phyloP scores from a whole-genome alignment of 352 stramenopile species.

The Globisporangium parvum region DNA sequence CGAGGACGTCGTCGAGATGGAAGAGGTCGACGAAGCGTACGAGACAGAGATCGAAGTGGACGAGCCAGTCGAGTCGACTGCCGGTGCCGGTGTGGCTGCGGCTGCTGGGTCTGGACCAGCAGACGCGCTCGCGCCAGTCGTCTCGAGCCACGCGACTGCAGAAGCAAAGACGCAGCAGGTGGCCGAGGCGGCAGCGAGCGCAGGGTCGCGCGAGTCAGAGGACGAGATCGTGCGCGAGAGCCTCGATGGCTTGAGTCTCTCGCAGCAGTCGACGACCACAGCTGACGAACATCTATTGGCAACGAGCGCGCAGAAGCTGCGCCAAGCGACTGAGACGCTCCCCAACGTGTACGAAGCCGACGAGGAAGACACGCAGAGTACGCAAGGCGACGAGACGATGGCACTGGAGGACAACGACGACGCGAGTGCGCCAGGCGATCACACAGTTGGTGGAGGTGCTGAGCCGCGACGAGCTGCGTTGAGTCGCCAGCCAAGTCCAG shows the following conservation, averaged over 20 bases:
- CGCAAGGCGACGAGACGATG: not conserved
- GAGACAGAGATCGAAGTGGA: slow-evolving; percentile 23
- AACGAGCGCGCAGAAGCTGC: not conserved
- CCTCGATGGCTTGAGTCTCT: slow-evolving; percentile 20
- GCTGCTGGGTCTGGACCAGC: too few relatives aligned
- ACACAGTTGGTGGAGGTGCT: too few relatives aligned
- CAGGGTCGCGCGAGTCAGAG: not conserved
- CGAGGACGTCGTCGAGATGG: slow-evolving; percentile 17
- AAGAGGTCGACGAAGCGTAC: slow-evolving; percentile 20
- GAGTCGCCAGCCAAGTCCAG: not conserved
- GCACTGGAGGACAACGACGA: not conserved
- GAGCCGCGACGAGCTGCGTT: too few relatives aligned
- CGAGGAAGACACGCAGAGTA: slow-evolving; percentile 4
- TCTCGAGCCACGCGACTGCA: too few relatives aligned
- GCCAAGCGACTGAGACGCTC: not conserved
- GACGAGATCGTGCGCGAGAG: slow-evolving; percentile 66
- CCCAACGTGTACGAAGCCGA: not conserved
- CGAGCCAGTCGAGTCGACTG: slow-evolving; percentile 12
- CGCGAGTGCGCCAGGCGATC: too few relatives aligned
- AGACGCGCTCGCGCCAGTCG: too few relatives aligned
- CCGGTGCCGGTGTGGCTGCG: too few relatives aligned
- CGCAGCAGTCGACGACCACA: slow-evolving; percentile 8
- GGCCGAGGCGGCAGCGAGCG: too few relatives aligned
- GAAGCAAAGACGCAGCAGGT: not conserved
- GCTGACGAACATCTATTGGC: too few relatives aligned